Base-by-base conservation (phyloP, 1,139 yeast genomes). In the Taphrina flavorubra region DNA sequence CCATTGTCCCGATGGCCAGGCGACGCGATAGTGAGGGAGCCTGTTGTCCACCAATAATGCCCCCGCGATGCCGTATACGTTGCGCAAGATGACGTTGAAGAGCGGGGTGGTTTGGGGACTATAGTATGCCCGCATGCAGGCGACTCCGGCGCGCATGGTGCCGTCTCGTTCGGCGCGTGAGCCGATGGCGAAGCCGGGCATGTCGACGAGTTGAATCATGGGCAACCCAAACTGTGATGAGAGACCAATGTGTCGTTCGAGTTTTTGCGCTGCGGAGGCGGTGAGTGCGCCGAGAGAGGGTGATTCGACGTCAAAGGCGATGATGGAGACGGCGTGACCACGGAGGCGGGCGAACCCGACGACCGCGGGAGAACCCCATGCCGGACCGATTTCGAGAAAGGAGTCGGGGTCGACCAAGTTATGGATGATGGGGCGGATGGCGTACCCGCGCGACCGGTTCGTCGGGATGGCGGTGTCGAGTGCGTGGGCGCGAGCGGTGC, bases 151-250 rank as follows among this genome's bases (percentile, higher is more conserved):
- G 14, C 67, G 44, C 67, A 63, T 63, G 37, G 67, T 63, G 25
- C 67, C 67, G 18, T 63, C 67, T 16, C 67, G 60, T 18, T 63
- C 67, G 13, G 67, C 67, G 16, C 46, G 67, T 34, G 44, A 20
- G 20, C 67, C 67, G 51, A 63, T 63, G 44, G 61, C 61, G 39
- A 63, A 63, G 20, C 67, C 67, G 20, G 67, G 67, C 67, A 63
- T 63, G 42, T 63, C 67, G 20, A 63, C 58, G 31, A 63, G 55
- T 37, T 63, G 67, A 6, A 63, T 61, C 2, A 63, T 34, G 47
- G 67, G 67, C 8, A 63, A 16, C 14, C 67, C 67, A 63, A 63
- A 63, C 20, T 44, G 55, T n/a, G 46, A 25, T 25, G 55, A 44
- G 11, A 63, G 39, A 16, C 55, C 67, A 25, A 63, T 37, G 55